Percentiles rank a stretch among this genome's conserved stretches.
phyloP scores from a whole-genome alignment of 2,329 filamentous ascomycete genomes.

The Phaeomoniella chlamydospora region DNA sequence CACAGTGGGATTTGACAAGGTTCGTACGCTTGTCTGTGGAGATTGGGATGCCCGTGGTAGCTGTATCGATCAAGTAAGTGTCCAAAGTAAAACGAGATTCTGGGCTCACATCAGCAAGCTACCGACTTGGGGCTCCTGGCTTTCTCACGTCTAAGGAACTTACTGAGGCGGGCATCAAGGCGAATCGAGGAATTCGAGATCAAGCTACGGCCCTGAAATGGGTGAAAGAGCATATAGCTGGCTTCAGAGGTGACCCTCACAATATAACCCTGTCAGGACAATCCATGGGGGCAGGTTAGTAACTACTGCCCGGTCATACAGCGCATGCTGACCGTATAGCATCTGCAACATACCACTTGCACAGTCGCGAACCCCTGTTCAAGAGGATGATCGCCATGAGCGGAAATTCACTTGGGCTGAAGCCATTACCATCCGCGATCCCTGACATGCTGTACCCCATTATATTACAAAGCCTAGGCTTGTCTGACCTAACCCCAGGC shows the following conservation, averaged over 20 bases:
- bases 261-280: constrained; percentile 29
- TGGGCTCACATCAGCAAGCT: constrained; percentile 17
- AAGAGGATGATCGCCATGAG: constrained; percentile 26
- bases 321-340: constrained; percentile 9
- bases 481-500: constrained; percentile 15
- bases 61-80: constrained; percentile 28
- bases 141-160: constrained; percentile 36
- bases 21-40: constrained; percentile 30
- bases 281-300: constrained; percentile 31
- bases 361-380: constrained; percentile 23
- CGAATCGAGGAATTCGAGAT: constrained; percentile 30
- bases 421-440: constrained; percentile 20
- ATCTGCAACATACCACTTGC: constrained; percentile 18
- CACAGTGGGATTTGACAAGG: constrained; percentile 32
- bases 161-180: constrained; percentile 25
- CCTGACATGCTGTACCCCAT: constrained; percentile 28
- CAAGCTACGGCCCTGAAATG: constrained; percentile 22
- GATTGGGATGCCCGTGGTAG: constrained; percentile 30
- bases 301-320: not conserved
- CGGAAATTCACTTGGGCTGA: constrained; percentile 27
- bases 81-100: constrained; percentile 1
- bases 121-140: constrained; percentile 29
- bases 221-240: constrained; percentile 23
- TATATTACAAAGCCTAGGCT: constrained; percentile 20
- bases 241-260: constrained; percentile 25